phyloP scores from a whole-genome alignment of 805 yeast genomes.

The Monosporozyma yasuniensis region DNA sequence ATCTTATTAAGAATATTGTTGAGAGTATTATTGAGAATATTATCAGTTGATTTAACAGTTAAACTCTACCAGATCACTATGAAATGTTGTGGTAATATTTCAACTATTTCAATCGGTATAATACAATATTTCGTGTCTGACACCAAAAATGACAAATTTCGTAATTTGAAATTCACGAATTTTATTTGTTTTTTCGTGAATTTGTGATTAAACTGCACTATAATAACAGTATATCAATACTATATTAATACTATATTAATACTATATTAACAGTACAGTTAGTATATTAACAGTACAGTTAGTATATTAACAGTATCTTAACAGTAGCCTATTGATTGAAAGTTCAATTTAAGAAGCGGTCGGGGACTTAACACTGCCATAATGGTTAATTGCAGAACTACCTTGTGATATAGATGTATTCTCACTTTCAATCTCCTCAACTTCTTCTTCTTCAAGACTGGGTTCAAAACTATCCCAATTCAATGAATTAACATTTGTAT shows the following conservation, averaged over 20 bases:
- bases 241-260: too few relatives aligned
- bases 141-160: background rate
- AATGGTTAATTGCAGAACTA: background rate
- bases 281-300: too few relatives aligned
- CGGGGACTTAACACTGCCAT: background rate
- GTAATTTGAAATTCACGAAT: background rate
- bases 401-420: background rate
- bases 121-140: background rate
- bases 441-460: slow-evolving; percentile 7
- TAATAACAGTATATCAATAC: too few relatives aligned
- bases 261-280: too few relatives aligned
- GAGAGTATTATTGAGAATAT: too few relatives aligned
- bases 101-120: too few relatives aligned
- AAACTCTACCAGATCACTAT: too few relatives aligned
- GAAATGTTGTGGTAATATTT: too few relatives aligned
- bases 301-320: too few relatives aligned
- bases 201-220: background rate
- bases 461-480: slow-evolving; percentile 27
- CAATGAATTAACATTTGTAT: slow-evolving; percentile 11
- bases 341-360: background rate
- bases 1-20: too few relatives aligned
- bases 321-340: too few relatives aligned
- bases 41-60: too few relatives aligned
- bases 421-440: background rate
- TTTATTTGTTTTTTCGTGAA: background rate